These are phyloP conservation scores for Dendryphion nanum DNA, from an alignment of 2,329 filamentous ascomycete genomes.

Conservation along the genomic window DNA sequence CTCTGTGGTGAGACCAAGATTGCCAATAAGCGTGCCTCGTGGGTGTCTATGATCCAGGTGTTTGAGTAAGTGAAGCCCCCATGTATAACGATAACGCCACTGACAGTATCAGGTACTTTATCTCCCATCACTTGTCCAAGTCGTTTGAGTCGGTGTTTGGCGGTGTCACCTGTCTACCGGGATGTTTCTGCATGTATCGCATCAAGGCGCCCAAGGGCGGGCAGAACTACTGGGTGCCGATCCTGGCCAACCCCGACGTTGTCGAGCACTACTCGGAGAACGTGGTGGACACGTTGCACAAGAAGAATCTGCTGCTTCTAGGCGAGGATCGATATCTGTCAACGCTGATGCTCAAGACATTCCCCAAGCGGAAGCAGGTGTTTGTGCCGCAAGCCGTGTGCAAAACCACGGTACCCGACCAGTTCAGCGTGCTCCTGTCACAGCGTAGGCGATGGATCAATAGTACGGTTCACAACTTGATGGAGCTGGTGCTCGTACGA, in stretches of 20 bases:
- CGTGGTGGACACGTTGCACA: constrained; percentile 95
- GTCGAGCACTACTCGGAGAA: constrained; percentile 99
- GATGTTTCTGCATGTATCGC: constrained; percentile 99
- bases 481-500: constrained; percentile 92
- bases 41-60: constrained; percentile 97
- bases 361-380: constrained; percentile 98
- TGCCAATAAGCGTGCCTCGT: constrained; percentile 91
- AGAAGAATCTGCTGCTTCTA: constrained; percentile 89
- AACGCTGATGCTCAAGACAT: constrained; percentile 96
- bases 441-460: constrained; percentile 99
- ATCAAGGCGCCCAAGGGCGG: constrained; percentile 98
- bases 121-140: constrained; percentile 95
- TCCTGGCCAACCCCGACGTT: constrained; percentile 95
- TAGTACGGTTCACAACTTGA: constrained; percentile 96
- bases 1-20: constrained; percentile 99
- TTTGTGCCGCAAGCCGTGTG: constrained; percentile 98
- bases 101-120: constrained; percentile 69
- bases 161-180: constrained; percentile 96
- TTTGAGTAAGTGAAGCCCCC: constrained; percentile 61
- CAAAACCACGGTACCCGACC: constrained; percentile 94
- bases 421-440: constrained; percentile 88
- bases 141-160: constrained; percentile 98
- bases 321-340: constrained; percentile 95
- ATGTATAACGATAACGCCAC: constrained; percentile 21
- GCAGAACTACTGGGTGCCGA: constrained; percentile 99